A percentile compares a stretch with the other conserved stretches of the same genome.
phyloP scores from a whole-genome alignment of 495 filamentous ascomycete species.

The Hamigera avellanea region DNA sequence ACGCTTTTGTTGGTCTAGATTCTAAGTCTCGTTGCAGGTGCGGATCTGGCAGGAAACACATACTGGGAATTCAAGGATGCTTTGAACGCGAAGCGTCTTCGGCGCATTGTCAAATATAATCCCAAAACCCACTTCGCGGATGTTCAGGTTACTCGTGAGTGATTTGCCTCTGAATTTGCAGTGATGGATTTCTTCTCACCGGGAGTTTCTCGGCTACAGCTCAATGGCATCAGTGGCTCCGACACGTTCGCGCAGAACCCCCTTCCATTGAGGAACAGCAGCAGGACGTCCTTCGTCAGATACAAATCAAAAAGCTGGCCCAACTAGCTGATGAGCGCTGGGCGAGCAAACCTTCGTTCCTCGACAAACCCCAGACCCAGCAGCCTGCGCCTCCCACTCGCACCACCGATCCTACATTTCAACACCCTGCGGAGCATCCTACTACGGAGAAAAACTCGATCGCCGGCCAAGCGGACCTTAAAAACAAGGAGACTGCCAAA shows the following conservation, averaged over 20 bases:
- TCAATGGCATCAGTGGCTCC: constrained; percentile 95
- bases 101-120: constrained; percentile 59
- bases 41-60: constrained; percentile 80
- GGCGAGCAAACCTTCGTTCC: constrained; percentile 59
- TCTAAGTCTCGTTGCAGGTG: constrained; percentile 40
- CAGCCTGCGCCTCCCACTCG: constrained; percentile 29
- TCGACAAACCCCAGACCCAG: constrained; percentile 42
- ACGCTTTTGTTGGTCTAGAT: not conserved
- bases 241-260: constrained; percentile 58
- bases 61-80: constrained; percentile 84
- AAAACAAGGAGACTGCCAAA: constrained; percentile 11
- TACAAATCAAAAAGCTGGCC: constrained; percentile 60
- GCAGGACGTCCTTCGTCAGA: constrained; percentile 54
- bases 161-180: not conserved
- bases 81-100: constrained; percentile 39
- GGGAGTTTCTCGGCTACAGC: constrained; percentile 34
- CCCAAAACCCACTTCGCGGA: constrained; percentile 53
- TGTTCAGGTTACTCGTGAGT: constrained; percentile 48
- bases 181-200: constrained; percentile 7
- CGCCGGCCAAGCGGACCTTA: constrained; percentile 9
- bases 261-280: constrained; percentile 68
- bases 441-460: constrained; percentile 4
- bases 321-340: constrained; percentile 75
- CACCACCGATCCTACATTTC: constrained; percentile 19
- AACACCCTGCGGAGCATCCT: constrained; percentile 3